A percentile compares a stretch with the other conserved stretches of the same genome.
phyloP scores from a whole-genome alignment of 1,284 basidiomycete species.

The Fomitopsis betulina region DNA sequence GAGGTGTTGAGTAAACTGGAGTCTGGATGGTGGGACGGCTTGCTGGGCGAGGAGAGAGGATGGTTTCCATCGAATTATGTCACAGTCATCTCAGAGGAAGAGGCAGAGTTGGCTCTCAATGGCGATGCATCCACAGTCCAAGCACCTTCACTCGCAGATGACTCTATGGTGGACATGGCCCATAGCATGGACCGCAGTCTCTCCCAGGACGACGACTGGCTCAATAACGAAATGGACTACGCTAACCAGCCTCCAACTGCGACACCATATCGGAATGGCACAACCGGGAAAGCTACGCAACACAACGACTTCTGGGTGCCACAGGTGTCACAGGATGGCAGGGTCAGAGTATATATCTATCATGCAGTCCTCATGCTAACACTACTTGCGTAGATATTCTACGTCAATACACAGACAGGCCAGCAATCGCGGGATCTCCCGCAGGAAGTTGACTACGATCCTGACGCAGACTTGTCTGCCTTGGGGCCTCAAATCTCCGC shows the following conservation, averaged over 20 bases:
- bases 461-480: slow-evolving; percentile 56
- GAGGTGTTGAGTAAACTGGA: slow-evolving; percentile 91
- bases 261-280: slow-evolving; percentile 6
- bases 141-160: slow-evolving; percentile 18
- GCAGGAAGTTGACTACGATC: slow-evolving; percentile 56
- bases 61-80: slow-evolving; percentile 99
- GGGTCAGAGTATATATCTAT: slow-evolving; percentile 41
- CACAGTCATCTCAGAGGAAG: slow-evolving; percentile 71
- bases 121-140: slow-evolving; percentile 34
- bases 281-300: slow-evolving; percentile 26
- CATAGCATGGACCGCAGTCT: slow-evolving; percentile 41
- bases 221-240: slow-evolving; percentile 22
- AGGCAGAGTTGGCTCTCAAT: slow-evolving; percentile 64
- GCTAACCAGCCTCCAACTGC: slow-evolving; percentile 7
- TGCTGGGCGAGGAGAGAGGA: slow-evolving; percentile 84
- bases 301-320: slow-evolving; percentile 80
- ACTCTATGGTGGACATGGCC: slow-evolving; percentile 45
- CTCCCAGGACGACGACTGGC: slow-evolving; percentile 28
- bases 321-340: slow-evolving; percentile 65
- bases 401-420: slow-evolving; percentile 89
- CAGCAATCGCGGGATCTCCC: slow-evolving; percentile 85
- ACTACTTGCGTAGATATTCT: slow-evolving; percentile 67
- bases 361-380: slow-evolving; percentile 1
- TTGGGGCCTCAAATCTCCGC: slow-evolving; percentile 52
- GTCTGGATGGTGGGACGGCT: slow-evolving; percentile 98